Base-by-base conservation (phyloP, 306 rosid species). In the Rubus parviflorus region DNA sequence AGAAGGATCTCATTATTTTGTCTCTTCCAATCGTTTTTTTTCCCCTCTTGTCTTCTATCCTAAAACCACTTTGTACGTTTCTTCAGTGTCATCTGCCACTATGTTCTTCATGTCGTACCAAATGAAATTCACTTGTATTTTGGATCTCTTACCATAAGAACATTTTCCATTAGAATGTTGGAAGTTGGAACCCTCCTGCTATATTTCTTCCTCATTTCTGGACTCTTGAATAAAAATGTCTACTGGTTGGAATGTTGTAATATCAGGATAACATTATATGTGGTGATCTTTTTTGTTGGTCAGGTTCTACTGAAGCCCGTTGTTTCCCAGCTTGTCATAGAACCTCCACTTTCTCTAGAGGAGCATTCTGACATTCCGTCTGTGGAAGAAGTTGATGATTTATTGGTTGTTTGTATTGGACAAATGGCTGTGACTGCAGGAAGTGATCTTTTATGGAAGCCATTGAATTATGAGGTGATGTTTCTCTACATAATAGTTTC, bases 391-490 rank as follows among this genome's bases (percentile, higher is more conserved):
- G 88, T 95, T 75, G 97, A 95, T 87, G 97, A 92, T 76, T 85
- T 92, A 45, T 75, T 95, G 71, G 97, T 92, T 73, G 56, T 70
- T 37, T 92, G 98, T 83, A 70, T 92, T 1, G 98, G 97, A 70
- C 98, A 95, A 75, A 90, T 95, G 98, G 98, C 98, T 0, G 93
- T 95, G 67, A 85, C 98, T 69, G 97, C 97, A 14, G 97, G 97
- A 76, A 87, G 81, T 57, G 98, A 95, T 83, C 89, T 92, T 68
- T 62, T 92, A 77, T 95, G 98, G 98, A 89, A 95, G 78, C 86
- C 93, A n/a, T 77, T 92, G 74, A 94, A 94, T 81, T 91, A 90
- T 58, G 97, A 92, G 97, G 98, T 94, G 54, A 72, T 47, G 38
- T 20, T 68, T 54, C 53, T 23, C 56, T 54, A 23, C 75, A 6